Percentiles rank a stretch among this genome's conserved stretches.
Evolutionary conservation across 495 filamentous ascomycete species (phyloP).

Genomic region (Lentithecium fluviatile): DNA sequence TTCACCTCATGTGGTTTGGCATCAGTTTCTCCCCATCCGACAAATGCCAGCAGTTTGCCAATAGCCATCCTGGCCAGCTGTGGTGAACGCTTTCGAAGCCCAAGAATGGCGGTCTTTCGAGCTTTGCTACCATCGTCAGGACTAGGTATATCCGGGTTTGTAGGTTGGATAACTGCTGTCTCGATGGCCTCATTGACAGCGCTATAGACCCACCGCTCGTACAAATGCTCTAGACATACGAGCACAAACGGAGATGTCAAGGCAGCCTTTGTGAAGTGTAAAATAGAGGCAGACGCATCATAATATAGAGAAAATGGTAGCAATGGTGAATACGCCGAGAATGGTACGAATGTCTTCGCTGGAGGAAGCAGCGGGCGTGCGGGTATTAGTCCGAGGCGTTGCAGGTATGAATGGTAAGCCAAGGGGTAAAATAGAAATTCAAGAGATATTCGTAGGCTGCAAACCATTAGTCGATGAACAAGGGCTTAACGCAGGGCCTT

Average conservation of each 20-base stretch:
- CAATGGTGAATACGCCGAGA: slow-evolving; percentile 25
- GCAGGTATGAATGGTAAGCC: slow-evolving; percentile 24
- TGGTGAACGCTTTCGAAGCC: slow-evolving; percentile 15
- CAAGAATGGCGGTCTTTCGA: slow-evolving; percentile 6
- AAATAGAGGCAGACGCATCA: neutral
- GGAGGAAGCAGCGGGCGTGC: slow-evolving; percentile 18
- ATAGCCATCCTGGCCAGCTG: slow-evolving; percentile 5
- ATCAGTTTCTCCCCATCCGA: slow-evolving; percentile 19
- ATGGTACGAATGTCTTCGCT: slow-evolving; percentile 25
- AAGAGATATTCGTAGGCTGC: slow-evolving; percentile 17
- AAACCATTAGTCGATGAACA: neutral
- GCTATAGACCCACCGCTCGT: slow-evolving; percentile 19
- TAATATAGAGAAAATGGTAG: slow-evolving; percentile 1
- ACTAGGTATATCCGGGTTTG: slow-evolving; percentile 14
- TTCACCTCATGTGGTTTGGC: neutral
- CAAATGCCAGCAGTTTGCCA: slow-evolving; percentile 4
- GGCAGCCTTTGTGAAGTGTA: neutral
- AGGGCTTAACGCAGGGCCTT: neutral
- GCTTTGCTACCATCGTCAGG: slow-evolving; percentile 10
- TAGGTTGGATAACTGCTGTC: slow-evolving; percentile 7
- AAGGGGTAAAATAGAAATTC: slow-evolving; percentile 26
- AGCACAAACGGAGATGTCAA: slow-evolving; percentile 26
- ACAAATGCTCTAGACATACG: slow-evolving; percentile 14
- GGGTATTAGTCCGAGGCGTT: slow-evolving; percentile 27
- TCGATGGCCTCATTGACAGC: slow-evolving; percentile 22